Evolutionary conservation across 129 eudicot species (phyloP), one percentile per base, ranked within the genome.

Genomic region (Artemisia argyi): DNA sequence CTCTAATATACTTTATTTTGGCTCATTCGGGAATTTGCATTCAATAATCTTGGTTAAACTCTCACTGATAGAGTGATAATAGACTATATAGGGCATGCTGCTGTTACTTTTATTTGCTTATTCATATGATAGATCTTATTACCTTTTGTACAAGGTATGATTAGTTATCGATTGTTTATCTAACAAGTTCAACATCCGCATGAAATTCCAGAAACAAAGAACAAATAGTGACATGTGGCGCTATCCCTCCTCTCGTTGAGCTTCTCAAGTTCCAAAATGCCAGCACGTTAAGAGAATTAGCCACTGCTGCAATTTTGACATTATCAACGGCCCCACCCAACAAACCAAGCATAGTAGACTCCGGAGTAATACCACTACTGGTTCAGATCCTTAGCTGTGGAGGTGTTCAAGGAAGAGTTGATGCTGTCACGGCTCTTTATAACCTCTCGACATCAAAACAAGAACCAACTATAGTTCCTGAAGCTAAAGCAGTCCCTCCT

Each of bases 341-440:
- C 80, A 91, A 88, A 75, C 85, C 83, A 7, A 84, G 78, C 51
- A 82, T 91, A 72, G 78, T 79, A 42, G 74, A 86, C 61, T 88
- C 92, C 1, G 92, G 96, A n/a, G 90, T 84, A 46, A 69, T 83
- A 26, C 88, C 85, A 13, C 83, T 84, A 18, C 84, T 91, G 19
- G 82, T 88, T 39, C 90, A 88, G 35, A 73, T 91, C 75, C 97
- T 91, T 26, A 76, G 85, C 74, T 79, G 85, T 47, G 96, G 88
- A 65, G 88, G 80, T 26, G 83, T 84, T 30, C 97, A 91, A 79
- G 96, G 85, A 66, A 78, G 85, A 69, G 92, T 91, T 12, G 97
- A 91, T 79, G 90, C 92, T 12, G 90, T 91, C 17, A 88, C 90
- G 0, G 85, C 97, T 26, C 97, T 91, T 48, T 77, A 91, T 75